phyloP scores from a whole-genome alignment of 306 rosid genomes.

The Parietaria judaica region DNA sequence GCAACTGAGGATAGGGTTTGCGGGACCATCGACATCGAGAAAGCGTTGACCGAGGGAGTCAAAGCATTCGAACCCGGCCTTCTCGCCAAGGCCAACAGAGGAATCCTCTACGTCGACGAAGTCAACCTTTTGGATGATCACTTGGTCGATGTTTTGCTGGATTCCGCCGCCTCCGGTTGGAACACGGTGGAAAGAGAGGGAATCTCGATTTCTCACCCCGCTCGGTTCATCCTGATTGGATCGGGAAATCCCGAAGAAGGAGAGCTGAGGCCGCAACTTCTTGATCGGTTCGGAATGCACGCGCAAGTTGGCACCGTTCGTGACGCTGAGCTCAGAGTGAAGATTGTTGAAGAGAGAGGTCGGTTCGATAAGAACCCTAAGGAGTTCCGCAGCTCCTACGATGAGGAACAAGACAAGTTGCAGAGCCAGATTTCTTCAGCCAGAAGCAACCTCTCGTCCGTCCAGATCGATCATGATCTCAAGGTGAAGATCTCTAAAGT shows the following conservation, averaged over 20 bases:
- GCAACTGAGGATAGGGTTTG: constrained; percentile 96
- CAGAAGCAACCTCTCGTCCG: constrained; percentile 53
- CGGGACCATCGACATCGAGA: constrained; percentile 93
- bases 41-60: constrained; percentile 89
- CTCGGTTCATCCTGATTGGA: constrained; percentile 83
- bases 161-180: constrained; percentile 99
- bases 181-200: constrained; percentile 99
- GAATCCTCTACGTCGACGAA: constrained; percentile 90
- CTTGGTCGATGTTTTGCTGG: constrained; percentile 83
- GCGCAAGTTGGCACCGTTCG: constrained; percentile 94
- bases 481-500: constrained; percentile 85
- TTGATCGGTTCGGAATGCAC: constrained; percentile 98
- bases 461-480: constrained; percentile 64
- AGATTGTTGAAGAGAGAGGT: constrained; percentile 91
- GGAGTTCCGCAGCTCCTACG: constrained; percentile 55
- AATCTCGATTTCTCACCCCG: constrained; percentile 88
- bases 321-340: constrained; percentile 92
- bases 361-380: constrained; percentile 72
- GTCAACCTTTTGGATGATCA: constrained; percentile 95
- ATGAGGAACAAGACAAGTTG: constrained; percentile 66
- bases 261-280: constrained; percentile 92
- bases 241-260: constrained; percentile 99
- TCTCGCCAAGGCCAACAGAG: constrained; percentile 91
- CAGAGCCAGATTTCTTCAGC: constrained; percentile 62
- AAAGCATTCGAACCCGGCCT: constrained; percentile 96